Percentiles rank a stretch among this genome's conserved stretches.
phyloP scores from a whole-genome alignment of 352 stramenopile genomes.

The Thraustochytrium striatum region DNA sequence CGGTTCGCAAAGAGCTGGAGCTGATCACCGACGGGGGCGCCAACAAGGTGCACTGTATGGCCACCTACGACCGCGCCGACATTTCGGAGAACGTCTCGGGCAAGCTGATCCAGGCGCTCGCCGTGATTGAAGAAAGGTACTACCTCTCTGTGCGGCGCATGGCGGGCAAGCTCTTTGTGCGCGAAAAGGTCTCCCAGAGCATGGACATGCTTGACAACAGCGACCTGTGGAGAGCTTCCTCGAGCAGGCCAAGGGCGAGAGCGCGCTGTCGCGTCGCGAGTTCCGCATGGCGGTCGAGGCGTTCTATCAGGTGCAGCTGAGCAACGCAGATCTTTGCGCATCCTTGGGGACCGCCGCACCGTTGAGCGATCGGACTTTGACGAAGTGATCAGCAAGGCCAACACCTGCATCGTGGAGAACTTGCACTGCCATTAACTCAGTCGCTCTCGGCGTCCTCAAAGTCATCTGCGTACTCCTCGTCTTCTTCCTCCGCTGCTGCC shows the following conservation, averaged over 20 bases:
- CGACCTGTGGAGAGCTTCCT: neutral
- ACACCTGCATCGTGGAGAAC: neutral
- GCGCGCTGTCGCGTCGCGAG: neutral
- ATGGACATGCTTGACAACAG: conserved; percentile 10
- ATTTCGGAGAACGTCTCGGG: neutral
- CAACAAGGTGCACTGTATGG: conserved; percentile 30
- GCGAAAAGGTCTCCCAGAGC: conserved; percentile 4
- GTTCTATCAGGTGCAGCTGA: conserved; percentile 8
- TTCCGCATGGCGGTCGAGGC: conserved; percentile 27
- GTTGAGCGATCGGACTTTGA: neutral
- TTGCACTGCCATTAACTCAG: no score
- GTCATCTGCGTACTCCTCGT: no score
- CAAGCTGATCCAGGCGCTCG: conserved; percentile 6
- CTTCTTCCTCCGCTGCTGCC: no score
- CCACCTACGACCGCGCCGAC: conserved; percentile 33
- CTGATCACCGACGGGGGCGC: conserved; percentile 4
- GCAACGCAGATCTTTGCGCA: conserved; percentile 16
- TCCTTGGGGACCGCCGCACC: conserved; percentile 12
- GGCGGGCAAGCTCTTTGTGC: conserved; percentile 20
- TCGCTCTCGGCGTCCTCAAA: no score
- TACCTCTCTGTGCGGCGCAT: conserved; percentile 8
- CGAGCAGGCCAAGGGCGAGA: neutral
- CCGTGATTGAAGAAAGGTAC: neutral
- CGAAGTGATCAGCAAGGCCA: conserved; percentile 4
- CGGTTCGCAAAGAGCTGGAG: neutral